A percentile compares a stretch with the other conserved stretches of the same genome.
These are phyloP conservation scores for Mortierella sp. DNA, from an alignment of 371 early-diverging fungal species.

Conservation along the genomic window DNA sequence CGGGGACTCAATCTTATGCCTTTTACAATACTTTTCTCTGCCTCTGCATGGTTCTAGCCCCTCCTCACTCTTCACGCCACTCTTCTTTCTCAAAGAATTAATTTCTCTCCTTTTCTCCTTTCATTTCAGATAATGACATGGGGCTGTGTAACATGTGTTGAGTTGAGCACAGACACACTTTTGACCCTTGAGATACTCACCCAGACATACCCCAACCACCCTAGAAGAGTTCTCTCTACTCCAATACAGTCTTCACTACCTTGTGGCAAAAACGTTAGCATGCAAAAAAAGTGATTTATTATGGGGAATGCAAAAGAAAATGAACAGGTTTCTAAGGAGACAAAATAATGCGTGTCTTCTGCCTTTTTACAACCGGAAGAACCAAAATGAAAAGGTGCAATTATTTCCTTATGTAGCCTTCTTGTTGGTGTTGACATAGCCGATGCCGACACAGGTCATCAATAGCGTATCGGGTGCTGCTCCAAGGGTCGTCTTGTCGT, in stretches of 20 bases:
- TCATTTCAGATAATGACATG: too few relatives aligned
- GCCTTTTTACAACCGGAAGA: not conserved
- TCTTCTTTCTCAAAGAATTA: too few relatives aligned
- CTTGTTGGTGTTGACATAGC: slow-evolving; percentile 90
- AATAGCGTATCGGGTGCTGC: slow-evolving; percentile 74
- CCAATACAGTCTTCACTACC: not conserved
- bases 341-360: not conserved
- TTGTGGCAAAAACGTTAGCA: not conserved
- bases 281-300: slow-evolving; percentile 12
- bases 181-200: not conserved
- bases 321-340: too few relatives aligned
- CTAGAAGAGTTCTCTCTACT: too few relatives aligned
- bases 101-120: too few relatives aligned
- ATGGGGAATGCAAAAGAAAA: slow-evolving; percentile 2
- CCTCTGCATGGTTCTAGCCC: too few relatives aligned
- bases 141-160: too few relatives aligned
- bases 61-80: too few relatives aligned
- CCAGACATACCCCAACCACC: not conserved
- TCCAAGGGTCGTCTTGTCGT: slow-evolving; percentile 39
- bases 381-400: not conserved
- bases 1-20: too few relatives aligned
- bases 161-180: too few relatives aligned
- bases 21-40: too few relatives aligned
- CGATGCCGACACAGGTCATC: slow-evolving; percentile 92
- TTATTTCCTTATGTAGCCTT: slow-evolving; percentile 74